A percentile compares a stretch with the other conserved stretches of the same genome.
Conservation (phyloP, 148 eudicot genomes). For the Rhododendron henanense region DNA sequence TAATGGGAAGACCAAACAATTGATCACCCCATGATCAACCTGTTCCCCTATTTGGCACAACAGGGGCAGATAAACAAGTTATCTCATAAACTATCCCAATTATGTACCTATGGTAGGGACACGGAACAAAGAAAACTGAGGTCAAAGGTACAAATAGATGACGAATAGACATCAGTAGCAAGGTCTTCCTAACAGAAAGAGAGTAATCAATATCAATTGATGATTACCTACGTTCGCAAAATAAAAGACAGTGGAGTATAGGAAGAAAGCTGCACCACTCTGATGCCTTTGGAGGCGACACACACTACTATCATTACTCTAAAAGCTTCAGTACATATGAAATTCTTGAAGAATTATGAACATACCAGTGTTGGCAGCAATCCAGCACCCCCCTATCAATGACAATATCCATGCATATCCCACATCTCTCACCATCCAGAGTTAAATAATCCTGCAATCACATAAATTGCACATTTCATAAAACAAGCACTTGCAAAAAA, state of each 20-base stretch:
- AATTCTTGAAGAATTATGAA: neutral
- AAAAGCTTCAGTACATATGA: neutral
- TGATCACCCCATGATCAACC: neutral
- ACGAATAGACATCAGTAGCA: neutral
- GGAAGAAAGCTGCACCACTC: neutral
- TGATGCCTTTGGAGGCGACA: neutral
- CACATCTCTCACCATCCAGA: constrained; percentile 85
- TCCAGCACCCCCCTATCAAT: constrained; percentile 88
- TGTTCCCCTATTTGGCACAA: neutral
- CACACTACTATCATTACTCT: neutral
- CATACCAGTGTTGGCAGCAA: constrained; percentile 95
- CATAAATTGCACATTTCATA: constrained; percentile 2
- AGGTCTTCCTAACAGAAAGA: neutral
- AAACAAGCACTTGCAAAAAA: constrained; percentile 5
- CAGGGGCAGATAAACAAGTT: neutral
- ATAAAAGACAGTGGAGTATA: neutral
- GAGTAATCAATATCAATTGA: neutral
- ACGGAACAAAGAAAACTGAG: neutral
- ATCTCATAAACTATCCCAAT: neutral
- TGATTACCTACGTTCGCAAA: neutral
- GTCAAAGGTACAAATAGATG: neutral
- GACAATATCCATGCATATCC: constrained; percentile 84
- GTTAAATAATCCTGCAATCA: constrained; percentile 50
- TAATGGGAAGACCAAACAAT: neutral
- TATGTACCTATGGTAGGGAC: neutral